Base-by-base conservation (phyloP, 2,329 filamentous ascomycete genomes). In the Fusarium marasasianum region DNA sequence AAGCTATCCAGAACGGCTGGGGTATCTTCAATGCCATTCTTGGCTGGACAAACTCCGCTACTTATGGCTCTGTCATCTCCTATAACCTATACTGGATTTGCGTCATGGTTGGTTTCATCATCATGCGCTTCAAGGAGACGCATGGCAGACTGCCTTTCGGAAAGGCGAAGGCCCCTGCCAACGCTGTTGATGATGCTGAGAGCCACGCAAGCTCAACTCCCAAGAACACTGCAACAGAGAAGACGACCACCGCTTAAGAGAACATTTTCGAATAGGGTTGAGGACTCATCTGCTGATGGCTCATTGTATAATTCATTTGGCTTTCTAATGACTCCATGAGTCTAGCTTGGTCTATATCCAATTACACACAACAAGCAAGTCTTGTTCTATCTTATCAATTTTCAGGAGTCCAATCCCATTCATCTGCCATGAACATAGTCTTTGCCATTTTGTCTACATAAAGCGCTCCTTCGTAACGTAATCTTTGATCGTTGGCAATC, bases 21-120 rank as follows among this genome's bases (percentile, higher is more conserved):
- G 93, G 93, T 56, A 91, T 97, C 76, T 95, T 97, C 87, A 96
- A 97, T 77, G 91, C 93, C 66, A 87, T 97, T 60, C 86, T 97
- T 17, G 94, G 95, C 66, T 98, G 95, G 95, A 89, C 91, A 70
- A 97, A 97, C 84, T 94, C 93, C 18, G 95, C 93, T 10, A 97
- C 94, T 4, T 95, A 96, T 77, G 94, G 94, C 58, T 95, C 93
- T 3, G 92, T 97, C 73, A 91, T 97, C 72, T 91, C 93, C 3
- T 97, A 97, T 84, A 97, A 96, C 80, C 66, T 96, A 22, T 97
- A 97, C 85, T 98, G 94, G 95, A 83, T 96, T 57, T 86, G 85
- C 14, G 89, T 96, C 74, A 94, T 95, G 64, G 87, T 94, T 22
- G 87, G 87, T 10, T 93, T 96, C 79, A 69, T 90, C 20, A 74